A percentile compares a stretch with the other conserved stretches of the same genome.
Evolutionary conservation across 202 grass and related monocot species (phyloP).

Genomic region (Musa balbisiana): DNA sequence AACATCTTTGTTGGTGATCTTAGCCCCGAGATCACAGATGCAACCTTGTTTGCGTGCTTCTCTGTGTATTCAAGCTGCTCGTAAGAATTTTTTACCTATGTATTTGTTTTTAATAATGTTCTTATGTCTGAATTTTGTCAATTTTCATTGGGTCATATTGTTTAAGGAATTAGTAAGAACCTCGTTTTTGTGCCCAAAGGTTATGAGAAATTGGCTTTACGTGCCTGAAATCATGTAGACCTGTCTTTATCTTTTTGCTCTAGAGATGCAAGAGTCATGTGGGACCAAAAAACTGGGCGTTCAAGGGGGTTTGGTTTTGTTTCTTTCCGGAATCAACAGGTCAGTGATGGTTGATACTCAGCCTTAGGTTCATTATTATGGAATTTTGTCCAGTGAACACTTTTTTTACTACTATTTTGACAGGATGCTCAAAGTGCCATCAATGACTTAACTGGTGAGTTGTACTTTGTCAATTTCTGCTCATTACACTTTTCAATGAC

Average conservation of each 20-base stretch:
- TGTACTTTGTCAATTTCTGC: neutral
- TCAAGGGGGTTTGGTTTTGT: conserved; percentile 60
- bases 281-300: conserved; percentile 48
- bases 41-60: conserved; percentile 43
- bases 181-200: neutral
- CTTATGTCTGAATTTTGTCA: neutral
- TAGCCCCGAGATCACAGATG: conserved; percentile 49
- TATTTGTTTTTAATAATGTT: neutral
- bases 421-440: conserved; percentile 50
- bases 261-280: conserved; percentile 58
- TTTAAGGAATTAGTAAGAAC: neutral
- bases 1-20: conserved; percentile 60
- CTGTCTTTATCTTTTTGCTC: neutral
- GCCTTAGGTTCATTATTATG: conserved; percentile 4
- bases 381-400: neutral
- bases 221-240: neutral
- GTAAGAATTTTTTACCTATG: conserved; percentile 31
- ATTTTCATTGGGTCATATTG: neutral
- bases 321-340: conserved; percentile 56
- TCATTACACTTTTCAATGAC: neutral
- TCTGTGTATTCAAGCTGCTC: conserved; percentile 44
- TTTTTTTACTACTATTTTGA: conserved; percentile 1
- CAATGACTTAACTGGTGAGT: conserved; percentile 47
- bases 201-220: neutral
- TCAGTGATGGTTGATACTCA: conserved; percentile 3